Conservation (phyloP, 192 early-diverging fungal genomes). For the Pecoramyces ruminantium region DNA sequence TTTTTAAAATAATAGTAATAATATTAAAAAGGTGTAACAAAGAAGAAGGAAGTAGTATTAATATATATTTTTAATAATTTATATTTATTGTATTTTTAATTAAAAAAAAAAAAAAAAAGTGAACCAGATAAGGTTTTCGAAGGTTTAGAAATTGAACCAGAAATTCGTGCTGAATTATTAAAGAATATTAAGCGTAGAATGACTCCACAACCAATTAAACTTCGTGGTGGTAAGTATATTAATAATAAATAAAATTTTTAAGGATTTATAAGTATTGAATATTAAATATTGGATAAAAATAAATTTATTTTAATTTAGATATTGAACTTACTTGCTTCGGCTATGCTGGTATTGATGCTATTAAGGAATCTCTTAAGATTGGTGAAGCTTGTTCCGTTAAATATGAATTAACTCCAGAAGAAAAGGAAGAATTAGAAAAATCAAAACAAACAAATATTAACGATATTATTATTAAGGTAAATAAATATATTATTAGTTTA, state of each 20-base stretch:
- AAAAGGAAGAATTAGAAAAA: neutral
- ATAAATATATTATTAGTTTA: too few species aligned
- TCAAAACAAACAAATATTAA: conserved; percentile 19
- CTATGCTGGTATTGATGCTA: conserved; percentile 90
- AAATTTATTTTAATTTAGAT: conserved; percentile 23
- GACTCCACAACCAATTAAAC: conserved; percentile 89
- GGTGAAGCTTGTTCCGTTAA: conserved; percentile 52
- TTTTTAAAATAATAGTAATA: too few species aligned
- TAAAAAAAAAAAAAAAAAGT: conserved; percentile 16
- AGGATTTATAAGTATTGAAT: conserved; percentile 12
- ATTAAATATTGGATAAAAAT: too few species aligned
- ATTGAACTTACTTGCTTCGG: conserved; percentile 85
- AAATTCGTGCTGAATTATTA: conserved; percentile 55
- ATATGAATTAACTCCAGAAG: neutral
- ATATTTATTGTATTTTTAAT: too few species aligned
- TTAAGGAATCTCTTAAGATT: conserved; percentile 72
- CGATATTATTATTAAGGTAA: conserved; percentile 53
- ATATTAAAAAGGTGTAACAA: too few species aligned
- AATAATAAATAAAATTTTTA: too few species aligned
- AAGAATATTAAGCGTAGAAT: conserved; percentile 73
- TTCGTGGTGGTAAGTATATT: conserved; percentile 63
- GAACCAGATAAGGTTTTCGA: conserved; percentile 76
- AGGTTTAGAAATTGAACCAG: conserved; percentile 43
- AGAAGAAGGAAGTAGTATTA: too few species aligned
- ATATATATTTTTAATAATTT: too few species aligned